Percentiles rank a stretch among this genome's conserved stretches.
phyloP scores from a whole-genome alignment of 176 grass and related monocot genomes.

The Phyllostachys edulis region DNA sequence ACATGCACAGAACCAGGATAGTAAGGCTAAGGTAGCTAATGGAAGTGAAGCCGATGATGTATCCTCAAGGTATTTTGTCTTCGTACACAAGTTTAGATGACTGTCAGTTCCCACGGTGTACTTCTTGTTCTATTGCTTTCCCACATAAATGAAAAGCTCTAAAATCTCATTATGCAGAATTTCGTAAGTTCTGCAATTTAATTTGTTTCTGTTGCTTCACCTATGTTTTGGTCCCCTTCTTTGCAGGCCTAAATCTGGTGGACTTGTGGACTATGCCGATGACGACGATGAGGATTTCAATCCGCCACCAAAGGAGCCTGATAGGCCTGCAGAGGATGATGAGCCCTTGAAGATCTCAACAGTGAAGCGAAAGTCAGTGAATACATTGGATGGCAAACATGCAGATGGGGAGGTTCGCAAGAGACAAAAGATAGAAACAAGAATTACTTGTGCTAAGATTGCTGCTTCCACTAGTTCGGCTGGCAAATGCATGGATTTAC shows the following conservation, averaged over 20 bases:
- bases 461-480: conserved; percentile 23
- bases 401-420: conserved; percentile 42
- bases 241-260: conserved; percentile 65
- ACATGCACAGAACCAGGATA: conserved; percentile 47
- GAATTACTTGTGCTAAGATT: conserved; percentile 57
- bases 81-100: conserved; percentile 7
- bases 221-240: conserved; percentile 18
- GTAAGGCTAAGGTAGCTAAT: conserved; percentile 53
- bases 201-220: conserved; percentile 15
- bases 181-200: not conserved
- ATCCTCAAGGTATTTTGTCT: conserved; percentile 57
- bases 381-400: conserved; percentile 48
- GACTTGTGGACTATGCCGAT: conserved; percentile 94
- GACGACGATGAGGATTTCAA: conserved; percentile 93
- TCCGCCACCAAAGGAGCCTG: conserved; percentile 76
- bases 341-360: conserved; percentile 52
- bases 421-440: conserved; percentile 66
- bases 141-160: not conserved
- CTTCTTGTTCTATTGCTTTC: conserved; percentile 10
- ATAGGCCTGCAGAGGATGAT: conserved; percentile 57
- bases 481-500: conserved; percentile 33
- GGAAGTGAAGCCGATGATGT: conserved; percentile 59
- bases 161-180: not conserved
- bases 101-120: not conserved
- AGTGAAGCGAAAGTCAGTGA: conserved; percentile 51